A percentile compares a stretch with the other conserved stretches of the same genome.
phyloP scores from a whole-genome alignment of 2,329 filamentous ascomycete genomes.

The Diaporthe destruens region DNA sequence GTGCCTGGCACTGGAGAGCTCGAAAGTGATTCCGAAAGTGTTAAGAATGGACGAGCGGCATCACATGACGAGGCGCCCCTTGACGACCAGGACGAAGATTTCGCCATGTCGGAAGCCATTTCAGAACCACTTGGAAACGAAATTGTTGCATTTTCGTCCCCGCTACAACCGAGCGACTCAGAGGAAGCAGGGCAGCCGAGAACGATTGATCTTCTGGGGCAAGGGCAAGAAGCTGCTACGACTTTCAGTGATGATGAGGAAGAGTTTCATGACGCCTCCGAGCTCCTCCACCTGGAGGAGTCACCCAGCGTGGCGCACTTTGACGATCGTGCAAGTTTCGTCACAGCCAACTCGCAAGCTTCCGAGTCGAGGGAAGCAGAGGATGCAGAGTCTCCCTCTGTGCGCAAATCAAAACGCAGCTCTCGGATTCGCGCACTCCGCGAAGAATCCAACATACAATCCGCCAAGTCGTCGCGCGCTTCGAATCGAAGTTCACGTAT shows the following conservation, averaged over 20 bases:
- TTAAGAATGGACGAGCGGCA: slow-evolving; percentile 20
- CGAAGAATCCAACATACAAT: slow-evolving; percentile 1
- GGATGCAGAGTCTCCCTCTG: slow-evolving; percentile 6
- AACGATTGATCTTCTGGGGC: background rate
- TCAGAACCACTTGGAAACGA: slow-evolving; percentile 22
- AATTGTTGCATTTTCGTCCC: background rate
- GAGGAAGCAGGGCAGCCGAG: background rate
- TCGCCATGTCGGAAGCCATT: slow-evolving; percentile 13
- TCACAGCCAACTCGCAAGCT: slow-evolving; percentile 32
- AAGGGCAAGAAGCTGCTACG: background rate
- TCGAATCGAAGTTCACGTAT: slow-evolving; percentile 28
- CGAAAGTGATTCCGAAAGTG: slow-evolving; percentile 20
- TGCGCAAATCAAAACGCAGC: slow-evolving; percentile 25
- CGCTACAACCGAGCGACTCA: background rate
- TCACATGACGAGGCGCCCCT: slow-evolving; percentile 8
- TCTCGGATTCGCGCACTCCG: slow-evolving; percentile 22
- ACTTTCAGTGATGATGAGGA: slow-evolving; percentile 28
- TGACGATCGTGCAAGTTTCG: slow-evolving; percentile 36
- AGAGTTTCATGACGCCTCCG: slow-evolving; percentile 33
- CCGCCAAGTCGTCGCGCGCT: slow-evolving; percentile 4
- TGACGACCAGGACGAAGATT: slow-evolving; percentile 7
- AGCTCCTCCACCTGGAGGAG: background rate
- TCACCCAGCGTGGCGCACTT: slow-evolving; percentile 11
- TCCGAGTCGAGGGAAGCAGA: slow-evolving; percentile 33
- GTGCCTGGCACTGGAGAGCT: background rate